Base-by-base conservation (phyloP, 2,329 filamentous ascomycete species). In the Chalara sp. region DNA sequence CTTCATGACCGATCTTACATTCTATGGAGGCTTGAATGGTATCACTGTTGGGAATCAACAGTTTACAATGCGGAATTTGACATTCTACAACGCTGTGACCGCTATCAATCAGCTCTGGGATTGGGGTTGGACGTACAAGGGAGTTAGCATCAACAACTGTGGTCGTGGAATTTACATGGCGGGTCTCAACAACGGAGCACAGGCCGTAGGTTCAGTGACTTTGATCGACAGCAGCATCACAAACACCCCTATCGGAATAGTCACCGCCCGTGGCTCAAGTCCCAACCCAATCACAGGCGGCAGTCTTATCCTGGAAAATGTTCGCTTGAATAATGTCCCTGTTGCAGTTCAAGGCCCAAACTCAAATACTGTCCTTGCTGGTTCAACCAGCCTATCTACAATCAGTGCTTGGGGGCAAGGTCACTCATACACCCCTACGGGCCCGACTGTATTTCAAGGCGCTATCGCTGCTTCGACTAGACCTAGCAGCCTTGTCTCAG, bases 281-380 rank as follows among this genome's bases (percentile, higher is more conserved):
- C 71, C 76, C 49, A 71, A 69, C 30, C 67, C 72, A 35, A 72
- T 71, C 5, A 87, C 86, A 59, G 90, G 88, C 62, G 88, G 87
- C 55, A 88, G 86, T 7, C 76, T 96, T 44, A 76, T 95, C 57
- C 67, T 96, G 5, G 87, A 95, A 71, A 96, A 96, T 59, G 87
- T 93, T 39, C 87, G 95, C 69, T 88, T 96, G 69, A 71, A 69
- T 58, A 74, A 75, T 47, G 81, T 87, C 46, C 73, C 76, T 3
- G 75, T 78, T 13, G 87, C 87, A 30, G 78, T 96, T 51, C 65
- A 76, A 60, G 76, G 76, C 57, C 67, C 71, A 21, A 21, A 21
- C 21, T 73, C 72, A 55, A 83, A 81, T 40, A 71, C 76, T 43
- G 67, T 69, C 5, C 72, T 95, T 37, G 76, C 95, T 31, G 70